Conservation (phyloP, 495 filamentous ascomycete species). For the Recurvomyces mirabilis region DNA sequence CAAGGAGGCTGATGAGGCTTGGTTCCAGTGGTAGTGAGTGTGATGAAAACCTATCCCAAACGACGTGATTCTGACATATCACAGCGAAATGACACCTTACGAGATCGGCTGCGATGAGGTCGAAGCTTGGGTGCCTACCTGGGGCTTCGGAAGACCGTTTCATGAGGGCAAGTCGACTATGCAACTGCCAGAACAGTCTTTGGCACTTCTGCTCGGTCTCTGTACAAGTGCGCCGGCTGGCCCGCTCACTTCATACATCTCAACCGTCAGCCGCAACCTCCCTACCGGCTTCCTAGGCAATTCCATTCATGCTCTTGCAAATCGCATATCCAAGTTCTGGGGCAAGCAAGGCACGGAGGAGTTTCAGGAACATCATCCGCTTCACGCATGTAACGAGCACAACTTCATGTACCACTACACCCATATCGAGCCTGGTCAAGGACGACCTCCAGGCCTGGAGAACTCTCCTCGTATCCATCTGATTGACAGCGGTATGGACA, state of each 20-base stretch:
- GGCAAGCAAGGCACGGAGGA: slow-evolving; percentile 26
- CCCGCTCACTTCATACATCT: slow-evolving; percentile 26
- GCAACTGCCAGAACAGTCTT: slow-evolving; percentile 27
- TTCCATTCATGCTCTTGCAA: slow-evolving; percentile 18
- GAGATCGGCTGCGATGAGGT: slow-evolving; percentile 29
- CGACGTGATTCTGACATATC: neutral
- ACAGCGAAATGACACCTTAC: slow-evolving; percentile 25
- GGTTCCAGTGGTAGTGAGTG: slow-evolving; percentile 26
- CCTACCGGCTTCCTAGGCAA: slow-evolving; percentile 25
- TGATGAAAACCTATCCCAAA: neutral
- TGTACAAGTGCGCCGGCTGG: slow-evolving; percentile 26
- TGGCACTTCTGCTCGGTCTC: slow-evolving; percentile 25
- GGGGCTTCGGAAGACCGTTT: slow-evolving; percentile 26
- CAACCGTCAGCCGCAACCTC: slow-evolving; percentile 24
- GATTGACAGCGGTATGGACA: slow-evolving; percentile 28
- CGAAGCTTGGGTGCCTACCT: slow-evolving; percentile 26
- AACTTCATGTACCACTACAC: slow-evolving; percentile 27
- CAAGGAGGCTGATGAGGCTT: slow-evolving; percentile 19
- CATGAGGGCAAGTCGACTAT: slow-evolving; percentile 22
- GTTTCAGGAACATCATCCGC: slow-evolving; percentile 27
- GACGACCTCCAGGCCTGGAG: slow-evolving; percentile 20
- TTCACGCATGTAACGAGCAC: slow-evolving; percentile 28
- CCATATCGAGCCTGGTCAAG: neutral
- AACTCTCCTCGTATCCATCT: slow-evolving; percentile 26
- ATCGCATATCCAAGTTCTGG: slow-evolving; percentile 21